Evolutionary conservation across 2,329 filamentous ascomycete genomes (phyloP).

Genomic region (Trichoderma semiorbis): DNA sequence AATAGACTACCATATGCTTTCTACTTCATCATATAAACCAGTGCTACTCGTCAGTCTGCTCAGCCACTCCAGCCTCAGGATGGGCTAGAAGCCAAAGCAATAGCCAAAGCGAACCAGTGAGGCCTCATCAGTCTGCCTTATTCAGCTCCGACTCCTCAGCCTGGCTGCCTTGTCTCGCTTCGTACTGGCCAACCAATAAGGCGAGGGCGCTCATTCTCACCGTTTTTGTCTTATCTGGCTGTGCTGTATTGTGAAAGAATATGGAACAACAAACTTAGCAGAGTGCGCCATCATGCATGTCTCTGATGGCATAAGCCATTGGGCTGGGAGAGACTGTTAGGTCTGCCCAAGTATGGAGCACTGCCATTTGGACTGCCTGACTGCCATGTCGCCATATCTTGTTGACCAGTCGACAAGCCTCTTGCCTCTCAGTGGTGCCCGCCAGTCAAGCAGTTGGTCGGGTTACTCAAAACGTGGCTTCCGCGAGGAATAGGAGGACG

Average conservation of each 20-base stretch:
- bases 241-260: background rate
- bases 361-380: background rate
- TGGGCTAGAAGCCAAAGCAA: background rate
- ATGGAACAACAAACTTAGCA: background rate
- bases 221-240: background rate
- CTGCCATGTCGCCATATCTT: background rate
- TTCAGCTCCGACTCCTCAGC: background rate
- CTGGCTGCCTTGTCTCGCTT: background rate
- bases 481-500: background rate
- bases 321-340: background rate
- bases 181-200: background rate
- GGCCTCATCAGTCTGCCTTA: background rate
- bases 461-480: background rate
- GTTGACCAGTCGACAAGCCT: background rate
- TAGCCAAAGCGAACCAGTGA: background rate
- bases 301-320: conserved; percentile 14
- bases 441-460: background rate
- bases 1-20: background rate
- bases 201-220: background rate
- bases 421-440: background rate
- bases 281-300: conserved; percentile 15
- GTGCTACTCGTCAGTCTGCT: background rate
- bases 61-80: background rate
- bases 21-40: background rate
- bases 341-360: conserved; percentile 9